Evolutionary conservation across 73 alveolate species (phyloP).

Genomic region (Stentor roeselii): DNA sequence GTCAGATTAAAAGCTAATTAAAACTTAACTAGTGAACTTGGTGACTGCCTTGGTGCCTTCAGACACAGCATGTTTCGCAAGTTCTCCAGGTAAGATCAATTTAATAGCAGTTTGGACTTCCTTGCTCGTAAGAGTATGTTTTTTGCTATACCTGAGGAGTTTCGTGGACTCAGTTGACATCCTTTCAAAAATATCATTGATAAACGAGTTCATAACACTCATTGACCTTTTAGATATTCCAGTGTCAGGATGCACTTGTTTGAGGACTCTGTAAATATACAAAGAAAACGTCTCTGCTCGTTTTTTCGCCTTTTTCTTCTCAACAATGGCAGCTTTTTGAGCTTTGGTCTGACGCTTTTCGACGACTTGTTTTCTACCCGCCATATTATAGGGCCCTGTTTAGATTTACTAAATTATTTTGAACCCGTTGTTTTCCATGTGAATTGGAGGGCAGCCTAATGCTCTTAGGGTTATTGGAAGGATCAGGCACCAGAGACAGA

Average conservation of each 20-base stretch:
- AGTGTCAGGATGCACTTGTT: not conserved
- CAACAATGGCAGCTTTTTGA: too few relatives aligned
- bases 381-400: too few relatives aligned
- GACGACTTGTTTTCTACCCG: too few relatives aligned
- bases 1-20: too few relatives aligned
- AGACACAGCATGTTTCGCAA: conserved; percentile 32
- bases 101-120: conserved; percentile 31
- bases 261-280: not conserved
- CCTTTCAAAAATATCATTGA: too few relatives aligned
- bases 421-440: not conserved
- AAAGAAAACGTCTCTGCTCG: too few relatives aligned
- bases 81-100: conserved; percentile 30
- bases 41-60: conserved; percentile 36
- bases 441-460: not conserved
- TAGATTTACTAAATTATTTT: not conserved
- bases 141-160: conserved; percentile 19
- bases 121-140: conserved; percentile 19
- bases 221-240: not conserved
- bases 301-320: too few relatives aligned
- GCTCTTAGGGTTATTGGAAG: not conserved
- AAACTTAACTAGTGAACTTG: conserved; percentile 1
- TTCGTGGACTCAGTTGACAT: conserved; percentile 21
- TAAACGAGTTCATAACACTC: not conserved
- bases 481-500: not conserved
- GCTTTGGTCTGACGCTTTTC: too few relatives aligned